Evolutionary conservation across 2,329 filamentous ascomycete species (phyloP), one percentile per base, ranked within the genome.

Genomic region (Clonostachys chloroleuca): DNA sequence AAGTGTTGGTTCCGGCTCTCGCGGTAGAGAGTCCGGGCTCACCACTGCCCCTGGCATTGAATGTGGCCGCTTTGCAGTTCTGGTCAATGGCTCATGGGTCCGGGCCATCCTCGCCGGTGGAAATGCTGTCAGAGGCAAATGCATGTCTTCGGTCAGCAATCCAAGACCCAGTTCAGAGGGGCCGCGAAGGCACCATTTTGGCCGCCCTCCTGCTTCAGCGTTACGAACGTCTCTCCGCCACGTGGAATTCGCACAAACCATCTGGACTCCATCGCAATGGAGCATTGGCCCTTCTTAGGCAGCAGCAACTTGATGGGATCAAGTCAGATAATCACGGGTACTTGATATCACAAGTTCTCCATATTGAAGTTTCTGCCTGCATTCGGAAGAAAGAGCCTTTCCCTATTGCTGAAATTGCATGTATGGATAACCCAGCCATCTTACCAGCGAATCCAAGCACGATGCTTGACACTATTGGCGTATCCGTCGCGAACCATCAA

Each of bases 291-390:
- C 47, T 53, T 43, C 51, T 53, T 42, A 34, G 48, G 36, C 47
- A 45, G 42, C 37, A 41, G 34, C 47, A 34, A 40, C 49, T 44
- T 39, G 50, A 40, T 39, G 41, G 35, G 34, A 20, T 37, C 41
- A 44, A 48, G 24, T 51, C 49, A 42, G 45, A 51, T 24, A 49
- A 40, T 41, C 42, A 44, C 37, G 47, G 33, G 44, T 51, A 51
- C 47, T 33, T 53, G 39, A 42, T 37, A 41, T 43, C 42, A 43
- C 50, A 51, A 44, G 41, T 51, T 42, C 47, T 44, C 42, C 49
- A 53, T 42, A 49, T 45, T 42, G 49, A 51, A 43, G 49, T 53
- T 40, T 53, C 51, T 34, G 47, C 47, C 45, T 49, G 43, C 44
- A 44, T 51, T 35, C 46, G 49, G 47, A 41, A 34, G 30, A 33